Evolutionary conservation across 108 stramenopile genomes (phyloP).

Genomic region (Chaetoceros muelleri): DNA sequence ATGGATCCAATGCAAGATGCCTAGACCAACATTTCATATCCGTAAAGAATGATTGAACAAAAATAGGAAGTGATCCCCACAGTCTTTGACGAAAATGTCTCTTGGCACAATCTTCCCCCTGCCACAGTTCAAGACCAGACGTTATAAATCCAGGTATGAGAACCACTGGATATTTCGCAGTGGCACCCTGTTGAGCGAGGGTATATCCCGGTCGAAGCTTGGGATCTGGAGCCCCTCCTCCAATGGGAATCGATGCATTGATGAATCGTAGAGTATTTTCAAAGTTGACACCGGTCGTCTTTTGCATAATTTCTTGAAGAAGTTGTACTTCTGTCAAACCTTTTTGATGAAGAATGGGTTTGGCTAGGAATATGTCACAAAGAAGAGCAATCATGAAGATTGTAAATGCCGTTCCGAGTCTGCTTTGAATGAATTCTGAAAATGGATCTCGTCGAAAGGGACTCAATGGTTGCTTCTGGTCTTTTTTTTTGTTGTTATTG

Average conservation of each 20-base stretch:
- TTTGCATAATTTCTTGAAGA: not conserved
- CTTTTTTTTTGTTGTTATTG: not conserved
- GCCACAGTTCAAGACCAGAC: constrained; percentile 83
- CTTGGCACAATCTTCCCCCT: constrained; percentile 62
- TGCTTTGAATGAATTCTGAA: not conserved
- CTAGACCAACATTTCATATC: constrained; percentile 71
- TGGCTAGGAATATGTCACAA: not conserved
- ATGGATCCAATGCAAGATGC: constrained; percentile 68
- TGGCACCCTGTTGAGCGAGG: constrained; percentile 43
- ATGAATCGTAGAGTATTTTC: constrained; percentile 8
- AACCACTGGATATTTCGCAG: constrained; percentile 68
- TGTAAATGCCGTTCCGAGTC: not conserved
- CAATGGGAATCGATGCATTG: constrained; percentile 11
- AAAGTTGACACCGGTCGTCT: not conserved
- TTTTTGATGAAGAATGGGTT: not conserved
- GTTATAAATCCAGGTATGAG: constrained; percentile 85
- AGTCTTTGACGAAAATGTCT: constrained; percentile 74
- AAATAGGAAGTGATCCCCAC: constrained; percentile 64
- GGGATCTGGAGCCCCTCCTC: constrained; percentile 6
- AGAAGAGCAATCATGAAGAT: not conserved
- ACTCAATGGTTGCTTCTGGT: not conserved
- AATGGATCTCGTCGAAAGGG: not conserved
- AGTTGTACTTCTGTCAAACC: not conserved
- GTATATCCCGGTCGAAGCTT: constrained; percentile 32
- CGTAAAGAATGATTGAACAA: constrained; percentile 46